Evolutionary conservation across 106 monocot species (phyloP).

Genomic region (Dendrobium huoshanense): DNA sequence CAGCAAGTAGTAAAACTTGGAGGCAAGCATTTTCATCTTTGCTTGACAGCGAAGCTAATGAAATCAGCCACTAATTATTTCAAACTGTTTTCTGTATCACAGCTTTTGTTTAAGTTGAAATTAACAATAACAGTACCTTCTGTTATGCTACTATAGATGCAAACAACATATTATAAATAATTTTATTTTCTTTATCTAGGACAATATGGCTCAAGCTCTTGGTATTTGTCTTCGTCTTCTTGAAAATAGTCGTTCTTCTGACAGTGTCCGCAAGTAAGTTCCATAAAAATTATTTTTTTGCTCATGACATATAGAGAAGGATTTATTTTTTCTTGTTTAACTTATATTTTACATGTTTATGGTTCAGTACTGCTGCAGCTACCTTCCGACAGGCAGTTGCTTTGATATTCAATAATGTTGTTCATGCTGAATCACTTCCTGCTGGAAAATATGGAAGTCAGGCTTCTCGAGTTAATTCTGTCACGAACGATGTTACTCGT

Average conservation of each 20-base stretch:
- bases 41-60: too few relatives aligned
- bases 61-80: too few relatives aligned
- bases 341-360: constrained; percentile 6
- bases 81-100: too few relatives aligned
- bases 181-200: constrained; percentile 31
- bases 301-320: neutral
- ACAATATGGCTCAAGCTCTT: constrained; percentile 84
- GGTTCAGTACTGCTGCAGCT: constrained; percentile 89
- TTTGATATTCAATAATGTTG: constrained; percentile 88
- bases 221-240: constrained; percentile 87
- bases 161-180: neutral
- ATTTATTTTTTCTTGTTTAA: neutral
- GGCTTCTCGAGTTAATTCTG: constrained; percentile 49
- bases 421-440: constrained; percentile 73
- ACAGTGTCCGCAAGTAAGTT: constrained; percentile 91
- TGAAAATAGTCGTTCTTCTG: constrained; percentile 82
- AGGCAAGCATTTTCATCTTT: too few relatives aligned
- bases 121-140: too few relatives aligned
- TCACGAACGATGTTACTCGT: constrained; percentile 60
- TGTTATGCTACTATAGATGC: neutral
- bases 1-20: too few relatives aligned
- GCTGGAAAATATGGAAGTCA: constrained; percentile 46
- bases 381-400: constrained; percentile 98
- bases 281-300: neutral
- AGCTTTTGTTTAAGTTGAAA: too few relatives aligned